These are phyloP conservation scores for Saksenaea vasiformis DNA, from an alignment of 371 early-diverging fungal species.

Conservation along the genomic window DNA sequence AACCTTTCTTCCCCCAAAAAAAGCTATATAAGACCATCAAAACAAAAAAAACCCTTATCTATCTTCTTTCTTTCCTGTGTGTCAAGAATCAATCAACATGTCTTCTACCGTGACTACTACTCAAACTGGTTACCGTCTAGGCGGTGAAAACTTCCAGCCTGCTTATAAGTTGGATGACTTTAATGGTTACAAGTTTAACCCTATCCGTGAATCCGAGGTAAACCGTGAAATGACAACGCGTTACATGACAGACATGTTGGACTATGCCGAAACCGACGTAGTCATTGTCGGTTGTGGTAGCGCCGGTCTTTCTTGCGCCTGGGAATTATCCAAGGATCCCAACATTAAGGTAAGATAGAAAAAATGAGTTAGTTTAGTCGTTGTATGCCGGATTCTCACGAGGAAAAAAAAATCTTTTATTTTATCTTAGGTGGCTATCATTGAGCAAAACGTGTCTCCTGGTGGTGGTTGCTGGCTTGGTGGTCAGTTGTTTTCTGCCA, in stretches of 20 bases:
- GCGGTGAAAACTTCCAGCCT: constrained; percentile 26
- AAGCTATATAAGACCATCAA: too few species aligned
- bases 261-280: constrained; percentile 72
- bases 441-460: constrained; percentile 69
- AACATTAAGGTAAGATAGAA: constrained; percentile 21
- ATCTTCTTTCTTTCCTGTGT: neutral
- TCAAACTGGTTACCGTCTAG: constrained; percentile 35
- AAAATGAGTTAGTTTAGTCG: neutral
- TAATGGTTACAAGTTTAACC: constrained; percentile 52
- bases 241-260: constrained; percentile 68
- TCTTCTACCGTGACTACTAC: constrained; percentile 23
- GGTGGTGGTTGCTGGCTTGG: constrained; percentile 81
- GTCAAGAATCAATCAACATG: constrained; percentile 12
- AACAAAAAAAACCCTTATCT: neutral
- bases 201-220: constrained; percentile 69
- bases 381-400: neutral
- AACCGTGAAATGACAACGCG: constrained; percentile 73
- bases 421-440: constrained; percentile 61
- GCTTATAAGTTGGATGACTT: constrained; percentile 27
- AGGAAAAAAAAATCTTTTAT: neutral
- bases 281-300: constrained; percentile 75
- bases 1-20: too few species aligned
- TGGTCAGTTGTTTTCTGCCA: constrained; percentile 73
- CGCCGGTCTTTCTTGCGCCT: constrained; percentile 65
- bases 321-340: constrained; percentile 69